These are phyloP conservation scores for Rutstroemia sp. DNA, from an alignment of 2,329 filamentous ascomycete species.

Conservation along the genomic window DNA sequence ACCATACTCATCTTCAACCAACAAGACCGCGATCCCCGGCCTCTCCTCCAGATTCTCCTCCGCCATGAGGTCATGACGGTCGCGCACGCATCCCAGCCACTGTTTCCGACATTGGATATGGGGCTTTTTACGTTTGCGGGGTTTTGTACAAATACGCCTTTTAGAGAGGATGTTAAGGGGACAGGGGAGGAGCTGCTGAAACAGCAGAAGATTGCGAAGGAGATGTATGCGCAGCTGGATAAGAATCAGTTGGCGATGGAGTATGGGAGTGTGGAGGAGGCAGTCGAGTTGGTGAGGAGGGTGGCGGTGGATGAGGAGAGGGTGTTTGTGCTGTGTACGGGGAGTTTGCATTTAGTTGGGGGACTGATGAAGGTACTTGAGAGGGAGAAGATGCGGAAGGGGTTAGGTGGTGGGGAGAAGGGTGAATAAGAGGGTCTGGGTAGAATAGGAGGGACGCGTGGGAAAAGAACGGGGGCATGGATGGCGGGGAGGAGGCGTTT, in stretches of 20 bases:
- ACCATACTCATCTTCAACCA: slow-evolving; percentile 79
- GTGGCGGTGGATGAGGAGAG: slow-evolving; percentile 32
- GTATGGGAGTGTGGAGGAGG: slow-evolving; percentile 64
- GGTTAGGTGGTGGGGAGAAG: slow-evolving; percentile 64
- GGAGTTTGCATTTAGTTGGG: slow-evolving; percentile 78
- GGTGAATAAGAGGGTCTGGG: slow-evolving; percentile 65
- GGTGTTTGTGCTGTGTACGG: slow-evolving; percentile 66
- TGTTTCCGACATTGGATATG: slow-evolving; percentile 25
- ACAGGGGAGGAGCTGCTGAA: too few species aligned
- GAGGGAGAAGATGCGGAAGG: not conserved
- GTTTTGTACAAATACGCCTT: slow-evolving; percentile 72
- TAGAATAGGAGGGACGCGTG: too few species aligned
- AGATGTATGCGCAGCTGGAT: slow-evolving; percentile 51
- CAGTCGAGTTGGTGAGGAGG: slow-evolving; percentile 43
- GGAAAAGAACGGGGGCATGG: too few species aligned
- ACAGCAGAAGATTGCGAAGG: slow-evolving; percentile 64
- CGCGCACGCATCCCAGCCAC: not conserved
- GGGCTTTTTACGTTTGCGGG: slow-evolving; percentile 61
- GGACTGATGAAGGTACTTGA: slow-evolving; percentile 63
- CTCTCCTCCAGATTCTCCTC: slow-evolving; percentile 58
- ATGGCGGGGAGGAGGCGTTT: slow-evolving; percentile 58
- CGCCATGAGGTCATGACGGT: not conserved
- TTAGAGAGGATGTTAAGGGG: slow-evolving; percentile 29
- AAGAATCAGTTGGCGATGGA: slow-evolving; percentile 40
- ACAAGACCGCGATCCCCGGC: slow-evolving; percentile 69